These are phyloP conservation scores for Sclerotiophoma versabilis DNA, from an alignment of 2,329 filamentous ascomycete species.

Conservation along the genomic window DNA sequence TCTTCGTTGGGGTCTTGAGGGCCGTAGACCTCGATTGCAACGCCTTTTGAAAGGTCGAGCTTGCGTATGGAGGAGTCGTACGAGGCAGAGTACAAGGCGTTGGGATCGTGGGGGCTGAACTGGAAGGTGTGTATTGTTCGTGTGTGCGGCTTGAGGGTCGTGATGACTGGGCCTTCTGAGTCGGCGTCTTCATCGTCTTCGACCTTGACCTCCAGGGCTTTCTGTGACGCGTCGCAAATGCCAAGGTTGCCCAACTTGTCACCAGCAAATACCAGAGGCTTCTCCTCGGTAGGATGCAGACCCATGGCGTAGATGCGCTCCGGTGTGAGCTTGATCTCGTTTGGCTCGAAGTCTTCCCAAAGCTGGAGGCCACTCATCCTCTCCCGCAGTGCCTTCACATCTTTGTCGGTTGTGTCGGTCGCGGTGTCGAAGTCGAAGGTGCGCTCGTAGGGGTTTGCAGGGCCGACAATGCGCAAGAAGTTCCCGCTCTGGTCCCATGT, in stretches of 20 bases:
- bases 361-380: slow-evolving; percentile 79
- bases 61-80: slow-evolving; percentile 94
- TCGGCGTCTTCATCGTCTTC: slow-evolving; percentile 72
- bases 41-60: slow-evolving; percentile 80
- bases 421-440: slow-evolving; percentile 89
- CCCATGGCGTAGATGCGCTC: slow-evolving; percentile 72
- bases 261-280: slow-evolving; percentile 88
- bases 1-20: slow-evolving; percentile 74
- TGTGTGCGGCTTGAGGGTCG: slow-evolving; percentile 87
- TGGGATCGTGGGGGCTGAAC: slow-evolving; percentile 75
- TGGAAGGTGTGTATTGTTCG: slow-evolving; percentile 87
- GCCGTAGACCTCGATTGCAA: slow-evolving; percentile 82
- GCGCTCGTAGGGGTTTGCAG: slow-evolving; percentile 78
- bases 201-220: slow-evolving; percentile 57
- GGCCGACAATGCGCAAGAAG: slow-evolving; percentile 71
- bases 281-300: slow-evolving; percentile 86
- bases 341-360: slow-evolving; percentile 85
- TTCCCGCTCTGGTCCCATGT: slow-evolving; percentile 74
- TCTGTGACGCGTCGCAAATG: slow-evolving; percentile 86
- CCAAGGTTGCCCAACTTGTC: slow-evolving; percentile 93
- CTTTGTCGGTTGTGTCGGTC: slow-evolving; percentile 77
- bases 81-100: slow-evolving; percentile 81
- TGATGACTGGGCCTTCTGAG: slow-evolving; percentile 76
- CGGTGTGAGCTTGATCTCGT: slow-evolving; percentile 53
- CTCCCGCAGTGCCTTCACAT: slow-evolving; percentile 74